A percentile compares a stretch with the other conserved stretches of the same genome.
phyloP scores from a whole-genome alignment of 345 rosid genomes.

The Brassica rapa region DNA sequence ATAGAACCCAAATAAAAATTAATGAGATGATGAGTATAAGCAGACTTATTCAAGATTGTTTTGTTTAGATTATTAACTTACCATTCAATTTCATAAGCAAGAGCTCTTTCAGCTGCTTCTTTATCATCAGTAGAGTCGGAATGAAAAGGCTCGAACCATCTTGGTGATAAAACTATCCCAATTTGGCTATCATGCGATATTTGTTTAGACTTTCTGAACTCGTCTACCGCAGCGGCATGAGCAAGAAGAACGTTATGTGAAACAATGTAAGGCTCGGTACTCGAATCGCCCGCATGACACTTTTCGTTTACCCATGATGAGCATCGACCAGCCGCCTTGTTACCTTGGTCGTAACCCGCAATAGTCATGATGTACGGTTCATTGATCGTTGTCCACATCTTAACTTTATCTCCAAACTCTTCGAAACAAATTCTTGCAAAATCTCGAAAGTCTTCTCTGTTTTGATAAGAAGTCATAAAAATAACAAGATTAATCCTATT shows the following conservation, averaged over 20 bases:
- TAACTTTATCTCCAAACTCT: slow-evolving; percentile 54
- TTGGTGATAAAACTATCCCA: slow-evolving; percentile 41
- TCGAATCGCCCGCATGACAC: slow-evolving; percentile 41
- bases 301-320: slow-evolving; percentile 35
- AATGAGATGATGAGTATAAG: not conserved
- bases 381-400: slow-evolving; percentile 57
- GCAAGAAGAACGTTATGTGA: slow-evolving; percentile 44
- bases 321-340: slow-evolving; percentile 45
- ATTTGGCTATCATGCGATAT: slow-evolving; percentile 31
- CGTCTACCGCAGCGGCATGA: slow-evolving; percentile 46
- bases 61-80: not conserved
- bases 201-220: slow-evolving; percentile 36
- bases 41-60: not conserved
- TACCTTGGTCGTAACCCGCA: slow-evolving; percentile 44
- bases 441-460: slow-evolving; percentile 51
- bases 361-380: slow-evolving; percentile 44
- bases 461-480: not conserved
- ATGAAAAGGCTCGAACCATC: slow-evolving; percentile 44
- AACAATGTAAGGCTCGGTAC: slow-evolving; percentile 42
- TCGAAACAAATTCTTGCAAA: slow-evolving; percentile 46
- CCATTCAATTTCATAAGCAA: slow-evolving; percentile 41
- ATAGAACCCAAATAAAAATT: not conserved
- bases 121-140: slow-evolving; percentile 20
- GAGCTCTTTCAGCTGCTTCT: slow-evolving; percentile 38
- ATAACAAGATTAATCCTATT: not conserved